A percentile compares a stretch with the other conserved stretches of the same genome.
These are phyloP conservation scores for Sonneratia alba DNA, from an alignment of 345 rosid species.

Conservation along the genomic window DNA sequence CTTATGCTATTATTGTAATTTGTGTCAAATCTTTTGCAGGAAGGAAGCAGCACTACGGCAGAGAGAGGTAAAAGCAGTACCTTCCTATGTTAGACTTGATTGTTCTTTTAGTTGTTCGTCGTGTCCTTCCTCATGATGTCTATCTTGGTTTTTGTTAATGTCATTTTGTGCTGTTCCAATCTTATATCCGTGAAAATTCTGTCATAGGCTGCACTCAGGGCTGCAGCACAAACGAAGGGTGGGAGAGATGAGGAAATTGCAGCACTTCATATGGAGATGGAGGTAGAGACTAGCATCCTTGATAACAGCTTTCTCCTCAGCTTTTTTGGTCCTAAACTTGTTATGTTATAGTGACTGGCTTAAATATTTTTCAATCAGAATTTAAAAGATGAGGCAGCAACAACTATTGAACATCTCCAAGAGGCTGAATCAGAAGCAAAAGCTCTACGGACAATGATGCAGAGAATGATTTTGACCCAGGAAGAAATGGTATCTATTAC, in stretches of 20 bases:
- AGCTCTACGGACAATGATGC: constrained; percentile 81
- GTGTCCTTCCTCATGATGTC: not conserved
- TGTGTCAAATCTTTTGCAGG: constrained; percentile 25
- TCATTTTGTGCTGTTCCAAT: not conserved
- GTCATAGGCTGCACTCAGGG: constrained; percentile 84
- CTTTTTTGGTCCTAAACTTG: constrained; percentile 11
- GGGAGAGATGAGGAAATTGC: constrained; percentile 74
- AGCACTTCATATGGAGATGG: constrained; percentile 63
- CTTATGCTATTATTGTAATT: not conserved
- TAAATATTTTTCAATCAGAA: constrained; percentile 30
- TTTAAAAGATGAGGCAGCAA: constrained; percentile 59
- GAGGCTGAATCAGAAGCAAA: constrained; percentile 90
- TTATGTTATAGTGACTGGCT: constrained; percentile 13
- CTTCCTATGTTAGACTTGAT: not conserved
- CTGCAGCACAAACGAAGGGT: constrained; percentile 47
- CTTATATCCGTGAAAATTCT: not conserved
- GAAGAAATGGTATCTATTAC: constrained; percentile 51
- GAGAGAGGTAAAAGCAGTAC: constrained; percentile 53
- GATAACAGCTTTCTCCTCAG: constrained; percentile 9
- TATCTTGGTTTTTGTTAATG: not conserved
- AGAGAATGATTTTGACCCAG: constrained; percentile 28
- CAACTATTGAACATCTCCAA: constrained; percentile 51
- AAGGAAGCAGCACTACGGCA: constrained; percentile 87
- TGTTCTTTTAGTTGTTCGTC: not conserved
- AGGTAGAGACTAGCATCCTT: constrained; percentile 38